These are phyloP conservation scores for Talaromyces albobiverticillius DNA, from an alignment of 2,329 filamentous ascomycete species.

Conservation along the genomic window DNA sequence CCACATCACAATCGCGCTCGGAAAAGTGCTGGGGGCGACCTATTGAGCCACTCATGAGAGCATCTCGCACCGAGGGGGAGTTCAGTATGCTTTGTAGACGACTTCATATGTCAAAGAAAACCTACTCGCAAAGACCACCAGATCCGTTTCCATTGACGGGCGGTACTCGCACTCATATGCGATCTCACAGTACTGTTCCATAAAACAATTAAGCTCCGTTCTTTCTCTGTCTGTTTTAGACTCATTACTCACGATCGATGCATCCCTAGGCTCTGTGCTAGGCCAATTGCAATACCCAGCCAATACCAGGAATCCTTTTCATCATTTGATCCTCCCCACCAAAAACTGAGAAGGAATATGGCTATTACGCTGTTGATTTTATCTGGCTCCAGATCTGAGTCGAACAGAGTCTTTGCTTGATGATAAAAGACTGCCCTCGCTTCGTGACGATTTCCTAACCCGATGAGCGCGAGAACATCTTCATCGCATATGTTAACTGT, in stretches of 20 bases:
- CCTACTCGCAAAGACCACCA: not conserved
- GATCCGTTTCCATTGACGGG: not conserved
- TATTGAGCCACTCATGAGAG: not conserved
- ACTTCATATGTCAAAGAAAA: no score
- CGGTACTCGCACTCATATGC: no score
- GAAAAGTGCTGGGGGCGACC: not conserved
- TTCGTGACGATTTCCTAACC: not conserved
- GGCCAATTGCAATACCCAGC: slow-evolving; percentile 23
- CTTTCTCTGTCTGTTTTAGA: no score
- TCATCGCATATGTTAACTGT: not conserved
- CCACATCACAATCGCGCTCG: not conserved
- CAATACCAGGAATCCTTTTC: slow-evolving; percentile 36
- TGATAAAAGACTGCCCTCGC: not conserved
- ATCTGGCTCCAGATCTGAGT: slow-evolving; percentile 83
- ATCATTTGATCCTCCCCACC: slow-evolving; percentile 21
- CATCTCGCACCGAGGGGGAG: not conserved
- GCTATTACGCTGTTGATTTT: slow-evolving; percentile 77
- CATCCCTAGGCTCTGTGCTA: not conserved
- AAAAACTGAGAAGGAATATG: slow-evolving; percentile 26
- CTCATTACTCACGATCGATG: slow-evolving; percentile 1
- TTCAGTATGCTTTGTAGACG: not conserved
- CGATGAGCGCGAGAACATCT: not conserved
- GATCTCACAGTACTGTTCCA: no score
- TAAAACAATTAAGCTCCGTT: not conserved
- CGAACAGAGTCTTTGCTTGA: slow-evolving; percentile 56